phyloP scores from a whole-genome alignment of 768 basidiomycete genomes.

The Ramaria rubella region DNA sequence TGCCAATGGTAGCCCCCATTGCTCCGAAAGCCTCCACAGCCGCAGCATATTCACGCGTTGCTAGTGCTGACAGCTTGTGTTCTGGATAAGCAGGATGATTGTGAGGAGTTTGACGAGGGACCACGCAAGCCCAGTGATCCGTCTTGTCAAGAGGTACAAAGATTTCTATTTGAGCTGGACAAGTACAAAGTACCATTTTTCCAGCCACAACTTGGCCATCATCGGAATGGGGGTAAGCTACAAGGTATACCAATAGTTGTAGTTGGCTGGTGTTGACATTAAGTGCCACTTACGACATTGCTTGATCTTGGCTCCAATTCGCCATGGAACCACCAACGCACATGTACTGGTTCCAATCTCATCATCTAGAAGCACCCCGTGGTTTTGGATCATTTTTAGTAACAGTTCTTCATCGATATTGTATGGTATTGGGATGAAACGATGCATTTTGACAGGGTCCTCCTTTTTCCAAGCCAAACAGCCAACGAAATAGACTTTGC shows the following conservation, averaged over 20 bases:
- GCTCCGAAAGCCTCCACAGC: not conserved
- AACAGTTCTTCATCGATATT: not conserved
- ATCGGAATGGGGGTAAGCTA: not conserved
- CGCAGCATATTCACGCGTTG: not conserved
- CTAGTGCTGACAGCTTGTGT: not conserved
- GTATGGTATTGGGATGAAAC: not conserved
- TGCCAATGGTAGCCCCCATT: not conserved
- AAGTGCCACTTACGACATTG: constrained; percentile 1
- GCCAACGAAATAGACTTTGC: constrained; percentile 2
- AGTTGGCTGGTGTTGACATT: no score
- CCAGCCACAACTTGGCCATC: not conserved
- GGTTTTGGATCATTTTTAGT: no score
- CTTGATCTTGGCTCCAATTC: constrained; percentile 5
- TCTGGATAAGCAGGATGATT: not conserved
- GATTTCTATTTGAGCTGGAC: not conserved
- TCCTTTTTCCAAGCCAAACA: not conserved
- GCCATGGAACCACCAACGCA: not conserved
- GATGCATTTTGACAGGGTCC: not conserved
- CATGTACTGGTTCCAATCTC: not conserved
- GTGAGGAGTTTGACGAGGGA: not conserved
- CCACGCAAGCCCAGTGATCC: not conserved
- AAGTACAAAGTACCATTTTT: not conserved
- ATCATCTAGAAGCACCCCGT: not conserved
- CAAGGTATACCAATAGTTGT: not conserved
- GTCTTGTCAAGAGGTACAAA: not conserved